A percentile compares a stretch with the other conserved stretches of the same genome.
Conservation (phyloP, 2,329 filamentous ascomycete species). For the Cyphellophora attinorum region DNA sequence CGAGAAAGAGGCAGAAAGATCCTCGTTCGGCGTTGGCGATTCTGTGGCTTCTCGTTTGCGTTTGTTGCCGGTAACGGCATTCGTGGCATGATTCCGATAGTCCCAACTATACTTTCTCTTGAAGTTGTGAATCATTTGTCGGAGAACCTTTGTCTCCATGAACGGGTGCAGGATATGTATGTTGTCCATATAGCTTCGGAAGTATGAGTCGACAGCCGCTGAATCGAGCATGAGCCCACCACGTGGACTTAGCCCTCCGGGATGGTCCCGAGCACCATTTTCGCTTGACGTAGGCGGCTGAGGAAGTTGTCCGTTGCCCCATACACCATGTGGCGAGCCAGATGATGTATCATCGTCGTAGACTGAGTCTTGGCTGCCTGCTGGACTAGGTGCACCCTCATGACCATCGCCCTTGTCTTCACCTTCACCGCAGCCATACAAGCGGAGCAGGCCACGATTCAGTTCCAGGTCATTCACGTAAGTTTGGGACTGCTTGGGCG, state of each 20-base stretch:
- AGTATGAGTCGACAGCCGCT: constrained; percentile 40
- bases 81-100: constrained; percentile 6
- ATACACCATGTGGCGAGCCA: constrained; percentile 38
- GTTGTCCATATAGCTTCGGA: constrained; percentile 47
- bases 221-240: constrained; percentile 46
- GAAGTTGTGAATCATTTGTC: constrained; percentile 43
- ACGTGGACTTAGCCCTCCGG: constrained; percentile 39
- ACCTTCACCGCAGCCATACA: constrained; percentile 73
- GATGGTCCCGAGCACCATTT: constrained; percentile 21
- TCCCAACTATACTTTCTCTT: constrained; percentile 36
- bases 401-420: constrained; percentile 46
- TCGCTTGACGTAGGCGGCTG: constrained; percentile 19
- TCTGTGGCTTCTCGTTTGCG: constrained; percentile 17
- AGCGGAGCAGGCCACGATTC: constrained; percentile 60
- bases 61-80: constrained; percentile 12
- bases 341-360: constrained; percentile 24
- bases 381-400: constrained; percentile 29
- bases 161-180: constrained; percentile 58
- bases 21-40: constrained; percentile 12
- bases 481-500: constrained; percentile 25
- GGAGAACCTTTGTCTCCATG: constrained; percentile 45
- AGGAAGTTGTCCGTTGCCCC: constrained; percentile 38
- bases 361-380: constrained; percentile 25
- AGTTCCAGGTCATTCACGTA: constrained; percentile 73
- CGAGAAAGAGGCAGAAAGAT: constrained; percentile 3